Percentiles rank a stretch among this genome's conserved stretches.
phyloP scores from a whole-genome alignment of 768 basidiomycete genomes.

The Lactifluus echinatus region DNA sequence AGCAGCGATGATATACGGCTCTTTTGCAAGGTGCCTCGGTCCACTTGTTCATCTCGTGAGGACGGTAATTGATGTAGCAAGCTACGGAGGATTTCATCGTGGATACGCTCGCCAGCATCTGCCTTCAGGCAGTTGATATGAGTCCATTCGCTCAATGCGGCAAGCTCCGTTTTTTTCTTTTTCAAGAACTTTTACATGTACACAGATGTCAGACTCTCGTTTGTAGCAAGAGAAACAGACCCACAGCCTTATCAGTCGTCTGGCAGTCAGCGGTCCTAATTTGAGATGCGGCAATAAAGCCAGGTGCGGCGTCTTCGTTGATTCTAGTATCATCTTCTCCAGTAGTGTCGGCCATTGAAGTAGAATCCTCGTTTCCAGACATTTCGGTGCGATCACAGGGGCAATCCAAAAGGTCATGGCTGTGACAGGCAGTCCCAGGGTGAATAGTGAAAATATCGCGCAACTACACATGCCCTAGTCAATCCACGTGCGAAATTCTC shows the following conservation, averaged over 20 bases:
- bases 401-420: constrained; percentile 87
- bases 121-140: constrained; percentile 67
- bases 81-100: constrained; percentile 56
- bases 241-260: constrained; percentile 47
- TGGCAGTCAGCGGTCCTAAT: constrained; percentile 38
- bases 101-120: constrained; percentile 39
- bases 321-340: constrained; percentile 25
- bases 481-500: constrained; percentile 7
- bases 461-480: constrained; percentile 40
- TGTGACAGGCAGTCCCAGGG: constrained; percentile 71
- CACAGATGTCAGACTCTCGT: constrained; percentile 12
- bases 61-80: constrained; percentile 29
- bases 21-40: constrained; percentile 14
- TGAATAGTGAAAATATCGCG: constrained; percentile 90
- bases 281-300: constrained; percentile 58
- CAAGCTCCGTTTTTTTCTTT: constrained; percentile 61
- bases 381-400: constrained; percentile 37
- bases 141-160: constrained; percentile 72
- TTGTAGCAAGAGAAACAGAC: constrained; percentile 10
- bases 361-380: not conserved
- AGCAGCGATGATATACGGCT: constrained; percentile 30
- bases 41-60: constrained; percentile 10
- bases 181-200: constrained; percentile 42
- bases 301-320: constrained; percentile 26
- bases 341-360: not conserved